phyloP scores from a whole-genome alignment of 2,329 filamentous ascomycete genomes.

The Cladosporium sp. region DNA sequence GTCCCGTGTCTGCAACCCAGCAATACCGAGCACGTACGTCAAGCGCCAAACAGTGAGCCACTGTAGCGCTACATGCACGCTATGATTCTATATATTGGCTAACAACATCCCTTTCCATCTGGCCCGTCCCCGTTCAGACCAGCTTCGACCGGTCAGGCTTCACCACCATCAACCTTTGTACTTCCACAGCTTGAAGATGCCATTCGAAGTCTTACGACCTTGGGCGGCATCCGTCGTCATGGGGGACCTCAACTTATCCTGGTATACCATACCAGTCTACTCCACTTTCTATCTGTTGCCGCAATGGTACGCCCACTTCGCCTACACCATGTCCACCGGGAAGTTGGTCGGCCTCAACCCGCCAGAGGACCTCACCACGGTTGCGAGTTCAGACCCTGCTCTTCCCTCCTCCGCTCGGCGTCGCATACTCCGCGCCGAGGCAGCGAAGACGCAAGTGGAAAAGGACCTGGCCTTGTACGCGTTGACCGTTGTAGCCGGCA shows the following conservation, averaged over 20 bases:
- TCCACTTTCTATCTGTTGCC: neutral
- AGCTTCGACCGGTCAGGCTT: neutral
- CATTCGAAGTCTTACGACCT: neutral
- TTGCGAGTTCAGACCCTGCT: neutral
- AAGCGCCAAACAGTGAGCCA: neutral
- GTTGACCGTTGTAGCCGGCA: neutral
- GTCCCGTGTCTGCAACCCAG: neutral
- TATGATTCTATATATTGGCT: neutral
- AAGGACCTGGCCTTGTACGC: neutral
- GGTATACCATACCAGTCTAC: neutral
- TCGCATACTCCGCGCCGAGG: neutral
- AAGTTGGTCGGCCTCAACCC: neutral
- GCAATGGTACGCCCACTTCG: neutral
- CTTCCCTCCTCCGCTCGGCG: neutral
- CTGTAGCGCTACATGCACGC: neutral
- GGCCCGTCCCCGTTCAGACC: neutral
- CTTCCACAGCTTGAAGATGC: neutral
- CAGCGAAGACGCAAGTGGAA: neutral
- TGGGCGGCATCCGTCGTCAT: neutral
- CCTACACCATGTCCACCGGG: neutral
- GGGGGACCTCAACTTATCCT: neutral
- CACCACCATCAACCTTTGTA: neutral
- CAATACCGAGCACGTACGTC: neutral
- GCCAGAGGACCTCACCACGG: neutral
- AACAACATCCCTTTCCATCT: neutral